phyloP scores from a whole-genome alignment of 2,329 filamentous ascomycete species.

The Lasiodiplodia gonubiensis region DNA sequence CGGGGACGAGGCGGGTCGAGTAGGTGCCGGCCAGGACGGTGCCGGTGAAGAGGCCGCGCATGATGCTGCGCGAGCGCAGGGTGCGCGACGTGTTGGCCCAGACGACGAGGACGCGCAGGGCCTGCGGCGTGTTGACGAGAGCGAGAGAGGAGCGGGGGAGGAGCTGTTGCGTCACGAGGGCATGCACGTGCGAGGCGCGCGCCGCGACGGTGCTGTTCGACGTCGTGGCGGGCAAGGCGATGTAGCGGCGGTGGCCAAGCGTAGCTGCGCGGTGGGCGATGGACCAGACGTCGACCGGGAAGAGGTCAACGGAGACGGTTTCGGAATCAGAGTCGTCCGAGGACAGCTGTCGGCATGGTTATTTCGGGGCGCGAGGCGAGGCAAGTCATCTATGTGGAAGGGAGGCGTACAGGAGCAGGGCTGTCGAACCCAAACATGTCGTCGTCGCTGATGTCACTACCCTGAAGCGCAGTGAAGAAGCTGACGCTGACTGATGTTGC shows the following conservation, averaged over 20 bases:
- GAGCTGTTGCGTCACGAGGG: neutral
- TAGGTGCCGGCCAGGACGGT: neutral
- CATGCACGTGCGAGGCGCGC: neutral
- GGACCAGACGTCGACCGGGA: neutral
- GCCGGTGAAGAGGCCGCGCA: neutral
- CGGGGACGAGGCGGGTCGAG: neutral
- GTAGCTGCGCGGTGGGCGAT: neutral
- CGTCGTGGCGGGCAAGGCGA: neutral
- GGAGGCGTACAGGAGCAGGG: neutral
- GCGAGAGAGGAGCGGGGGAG: neutral
- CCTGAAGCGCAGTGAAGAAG: neutral
- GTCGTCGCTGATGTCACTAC: neutral
- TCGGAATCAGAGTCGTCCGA: neutral
- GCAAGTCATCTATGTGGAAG: no score
- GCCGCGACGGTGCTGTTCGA: neutral
- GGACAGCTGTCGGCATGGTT: neutral
- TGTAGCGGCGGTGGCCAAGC: neutral
- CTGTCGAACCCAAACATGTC: neutral
- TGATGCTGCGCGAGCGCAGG: neutral
- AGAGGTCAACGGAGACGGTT: neutral
- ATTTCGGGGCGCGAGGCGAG: neutral
- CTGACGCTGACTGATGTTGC: neutral
- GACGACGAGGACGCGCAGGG: neutral
- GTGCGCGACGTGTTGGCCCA: neutral
- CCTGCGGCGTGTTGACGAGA: neutral